Evolutionary conservation across 192 early-diverging fungal genomes (phyloP).

Genomic region (Rhizoclosmatium sp.): DNA sequence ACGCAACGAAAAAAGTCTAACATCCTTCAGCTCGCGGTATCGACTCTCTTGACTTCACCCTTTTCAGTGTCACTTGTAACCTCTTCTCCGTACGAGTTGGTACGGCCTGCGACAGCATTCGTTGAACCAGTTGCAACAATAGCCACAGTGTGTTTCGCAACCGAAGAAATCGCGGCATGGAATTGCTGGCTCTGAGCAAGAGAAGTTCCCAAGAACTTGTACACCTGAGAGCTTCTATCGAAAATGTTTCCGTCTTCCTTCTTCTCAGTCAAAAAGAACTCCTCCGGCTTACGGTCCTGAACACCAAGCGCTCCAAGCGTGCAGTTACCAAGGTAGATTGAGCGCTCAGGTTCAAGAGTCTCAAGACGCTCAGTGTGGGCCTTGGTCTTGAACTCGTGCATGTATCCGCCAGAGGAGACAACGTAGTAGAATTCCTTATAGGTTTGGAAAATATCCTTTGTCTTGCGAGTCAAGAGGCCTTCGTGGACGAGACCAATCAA

Average conservation of each 20-base stretch:
- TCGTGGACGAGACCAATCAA: conserved; percentile 28
- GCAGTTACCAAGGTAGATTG: conserved; percentile 29
- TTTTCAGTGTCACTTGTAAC: neutral
- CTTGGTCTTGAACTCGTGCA: conserved; percentile 28
- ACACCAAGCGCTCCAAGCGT: conserved; percentile 6
- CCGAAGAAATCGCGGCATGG: conserved; percentile 15
- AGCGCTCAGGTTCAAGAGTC: neutral
- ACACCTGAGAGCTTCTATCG: neutral
- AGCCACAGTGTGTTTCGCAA: neutral
- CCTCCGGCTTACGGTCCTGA: conserved; percentile 19
- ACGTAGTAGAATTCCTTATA: conserved; percentile 35
- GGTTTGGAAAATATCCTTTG: conserved; percentile 4
- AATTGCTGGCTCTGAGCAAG: conserved; percentile 7
- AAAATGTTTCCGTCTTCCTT: conserved; percentile 25
- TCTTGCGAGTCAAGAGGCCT: conserved; percentile 19
- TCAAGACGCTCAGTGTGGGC: conserved; percentile 3
- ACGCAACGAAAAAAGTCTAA: neutral
- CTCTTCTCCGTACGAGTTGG: neutral
- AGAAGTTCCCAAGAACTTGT: conserved; percentile 19
- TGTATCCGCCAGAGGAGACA: conserved; percentile 22
- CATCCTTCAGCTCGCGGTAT: too few species aligned
- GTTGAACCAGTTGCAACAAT: conserved; percentile 22
- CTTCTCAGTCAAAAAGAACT: conserved; percentile 26
- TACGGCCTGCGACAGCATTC: neutral
- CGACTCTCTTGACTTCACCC: too few species aligned